These are phyloP conservation scores for Malus fusca DNA, from an alignment of 306 rosid genomes.

Conservation along the genomic window DNA sequence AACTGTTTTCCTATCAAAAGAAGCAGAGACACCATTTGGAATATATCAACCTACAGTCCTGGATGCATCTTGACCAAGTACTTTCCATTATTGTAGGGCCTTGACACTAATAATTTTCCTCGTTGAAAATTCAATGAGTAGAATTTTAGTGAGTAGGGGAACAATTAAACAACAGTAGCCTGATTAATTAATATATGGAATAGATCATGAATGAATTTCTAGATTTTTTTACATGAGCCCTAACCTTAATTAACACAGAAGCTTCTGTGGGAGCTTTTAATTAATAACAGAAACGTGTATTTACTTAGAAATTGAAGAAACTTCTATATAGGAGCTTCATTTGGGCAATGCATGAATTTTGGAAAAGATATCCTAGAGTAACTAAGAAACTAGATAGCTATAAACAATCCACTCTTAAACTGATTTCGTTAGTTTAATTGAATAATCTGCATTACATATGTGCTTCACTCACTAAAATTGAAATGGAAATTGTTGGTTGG, in stretches of 20 bases:
- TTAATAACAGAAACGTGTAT: not conserved
- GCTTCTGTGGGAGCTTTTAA: not conserved
- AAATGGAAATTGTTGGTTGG: not conserved
- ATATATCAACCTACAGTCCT: not conserved
- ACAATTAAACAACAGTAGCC: not conserved
- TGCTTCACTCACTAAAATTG: not conserved
- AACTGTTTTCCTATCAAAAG: not conserved
- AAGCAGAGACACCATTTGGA: not conserved
- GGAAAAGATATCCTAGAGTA: not conserved
- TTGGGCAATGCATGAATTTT: not conserved
- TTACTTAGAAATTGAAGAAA: not conserved
- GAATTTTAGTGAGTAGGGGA: not conserved
- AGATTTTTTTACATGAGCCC: too few relatives aligned
- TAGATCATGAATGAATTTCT: too few relatives aligned
- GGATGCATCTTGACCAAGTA: not conserved
- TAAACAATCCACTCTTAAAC: not conserved
- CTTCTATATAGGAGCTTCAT: not conserved
- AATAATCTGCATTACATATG: not conserved
- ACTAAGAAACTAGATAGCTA: not conserved
- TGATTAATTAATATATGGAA: too few relatives aligned
- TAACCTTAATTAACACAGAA: not conserved
- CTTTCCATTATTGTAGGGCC: not conserved
- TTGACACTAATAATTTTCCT: not conserved
- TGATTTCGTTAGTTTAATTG: not conserved
- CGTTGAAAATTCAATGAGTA: not conserved